Evolutionary conservation across 1,284 basidiomycete genomes (phyloP), one percentile per base, ranked within the genome.

Genomic region (Mrakiaceae sp.): DNA sequence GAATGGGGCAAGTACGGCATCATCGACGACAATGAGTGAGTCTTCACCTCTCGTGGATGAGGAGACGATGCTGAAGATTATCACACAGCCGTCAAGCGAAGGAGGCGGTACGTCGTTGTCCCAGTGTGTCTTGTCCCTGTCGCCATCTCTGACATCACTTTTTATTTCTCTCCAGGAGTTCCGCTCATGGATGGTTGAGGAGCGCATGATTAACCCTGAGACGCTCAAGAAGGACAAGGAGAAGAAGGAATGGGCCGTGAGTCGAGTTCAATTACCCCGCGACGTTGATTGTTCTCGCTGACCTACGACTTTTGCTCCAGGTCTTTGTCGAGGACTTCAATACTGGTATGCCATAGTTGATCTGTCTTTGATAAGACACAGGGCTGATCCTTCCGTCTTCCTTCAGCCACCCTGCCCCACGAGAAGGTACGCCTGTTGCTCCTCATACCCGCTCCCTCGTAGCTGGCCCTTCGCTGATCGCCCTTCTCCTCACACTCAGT

Each of bases 1-100:
- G 83, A 90, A 68, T 94, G 89, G 88, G 91, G 91, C 12, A 90
- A 88, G 74, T 87, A 88, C 73, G 91, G 91, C 2, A 82, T 89
- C 68, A 88, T 95, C 67, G 64, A 69, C 54, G 65, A 70, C 66
- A 63, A 66, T 62, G 67, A 69, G 65, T 66, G 60, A 66, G 65
- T 69, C 63, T 46, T 57, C 57, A 53, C 40, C 14, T 27, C 27
- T 27, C 27, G 27, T 27, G 27, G 27, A 27, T 27, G 27, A 27
- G 27, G 27, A 27, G 27, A 27, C 27, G 44, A 59, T 44, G 58
- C 42, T 49, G 10, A n/a, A 4, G n/a, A n/a, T 3, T 61, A 49
- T 27, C 16, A 4, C 44, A 46, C 58, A 90, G 88, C 71, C 81
- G 90, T 64, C 88, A 86, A 73, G 85, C 80, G 56, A 92, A 90